Conservation (phyloP, 106 monocot genomes). For the Apostasia shenzhenica region DNA sequence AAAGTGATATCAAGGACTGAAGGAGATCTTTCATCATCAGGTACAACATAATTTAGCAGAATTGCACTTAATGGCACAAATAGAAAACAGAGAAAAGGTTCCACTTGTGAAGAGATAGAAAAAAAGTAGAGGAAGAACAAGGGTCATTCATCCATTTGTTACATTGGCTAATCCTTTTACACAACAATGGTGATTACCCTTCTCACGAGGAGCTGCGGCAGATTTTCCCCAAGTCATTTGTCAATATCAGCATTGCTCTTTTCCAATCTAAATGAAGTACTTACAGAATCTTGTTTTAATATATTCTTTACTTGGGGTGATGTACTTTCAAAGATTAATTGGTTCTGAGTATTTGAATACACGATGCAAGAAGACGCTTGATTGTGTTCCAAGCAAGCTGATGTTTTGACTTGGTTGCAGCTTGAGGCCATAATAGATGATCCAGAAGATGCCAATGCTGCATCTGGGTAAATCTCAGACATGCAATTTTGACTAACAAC, state of each 20-base stretch:
- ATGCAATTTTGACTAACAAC: slow-evolving; percentile 23
- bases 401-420: slow-evolving; percentile 12
- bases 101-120: no score
- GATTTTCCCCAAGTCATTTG: no score
- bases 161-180: no score
- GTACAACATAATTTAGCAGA: no score
- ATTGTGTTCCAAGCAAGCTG: slow-evolving; percentile 18
- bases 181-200: no score
- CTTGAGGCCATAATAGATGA: slow-evolving; percentile 26
- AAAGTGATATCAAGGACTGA: no score
- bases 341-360: slow-evolving; percentile 12
- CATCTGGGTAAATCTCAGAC: slow-evolving; percentile 12
- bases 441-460: slow-evolving; percentile 22
- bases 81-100: no score
- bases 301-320: slow-evolving; percentile 7
- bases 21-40: no score
- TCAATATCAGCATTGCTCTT: neutral
- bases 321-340: slow-evolving; percentile 1
- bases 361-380: slow-evolving; percentile 26
- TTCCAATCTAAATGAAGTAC: slow-evolving; percentile 6
- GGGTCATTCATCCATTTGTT: no score
- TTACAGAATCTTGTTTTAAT: slow-evolving; percentile 9
- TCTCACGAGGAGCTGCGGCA: no score
- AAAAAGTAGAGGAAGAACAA: no score
- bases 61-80: no score